Evolutionary conservation across 2,329 filamentous ascomycete species (phyloP).

Genomic region (Fusarium floridanum): DNA sequence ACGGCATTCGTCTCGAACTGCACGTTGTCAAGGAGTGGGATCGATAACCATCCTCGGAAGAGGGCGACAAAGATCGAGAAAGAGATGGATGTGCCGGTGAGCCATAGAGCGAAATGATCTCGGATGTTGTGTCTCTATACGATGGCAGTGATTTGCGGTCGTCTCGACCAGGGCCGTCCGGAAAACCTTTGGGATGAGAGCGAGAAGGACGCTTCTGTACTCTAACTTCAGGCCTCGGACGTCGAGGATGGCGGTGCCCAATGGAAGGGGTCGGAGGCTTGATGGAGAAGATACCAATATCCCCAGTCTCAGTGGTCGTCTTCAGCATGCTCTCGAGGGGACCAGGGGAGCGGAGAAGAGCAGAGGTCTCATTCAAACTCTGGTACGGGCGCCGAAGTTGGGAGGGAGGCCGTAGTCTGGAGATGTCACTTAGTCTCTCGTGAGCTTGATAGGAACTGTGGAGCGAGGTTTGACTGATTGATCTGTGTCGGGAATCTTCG

Average conservation of each 20-base stretch:
- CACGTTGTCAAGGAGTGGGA: conserved; percentile 69
- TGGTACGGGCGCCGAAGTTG: conserved; percentile 56
- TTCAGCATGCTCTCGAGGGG: conserved; percentile 75
- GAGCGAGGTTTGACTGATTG: conserved; percentile 57
- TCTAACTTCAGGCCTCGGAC: conserved; percentile 47
- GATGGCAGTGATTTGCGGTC: conserved; percentile 61
- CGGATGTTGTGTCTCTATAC: conserved; percentile 65
- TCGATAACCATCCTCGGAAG: conserved; percentile 60
- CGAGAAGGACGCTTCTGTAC: conserved; percentile 47
- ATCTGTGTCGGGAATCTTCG: conserved; percentile 47
- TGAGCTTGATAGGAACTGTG: conserved; percentile 50
- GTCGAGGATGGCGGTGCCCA: conserved; percentile 47
- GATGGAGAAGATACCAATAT: conserved; percentile 72
- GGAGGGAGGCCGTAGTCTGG: conserved; percentile 39
- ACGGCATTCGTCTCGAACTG: conserved; percentile 60
- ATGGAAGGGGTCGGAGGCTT: conserved; percentile 49
- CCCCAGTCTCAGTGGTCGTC: conserved; percentile 75
- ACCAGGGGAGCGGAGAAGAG: conserved; percentile 62
- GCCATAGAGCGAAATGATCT: conserved; percentile 68
- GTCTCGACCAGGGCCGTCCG: conserved; percentile 53
- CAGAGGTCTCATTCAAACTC: conserved; percentile 58
- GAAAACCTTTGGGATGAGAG: conserved; percentile 48
- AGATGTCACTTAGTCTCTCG: conserved; percentile 30
- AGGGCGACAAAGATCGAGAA: conserved; percentile 57
- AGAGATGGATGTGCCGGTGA: conserved; percentile 62